These are phyloP conservation scores for Pseudogymnoascus sp. DNA, from an alignment of 2,329 filamentous ascomycete species.

Conservation along the genomic window DNA sequence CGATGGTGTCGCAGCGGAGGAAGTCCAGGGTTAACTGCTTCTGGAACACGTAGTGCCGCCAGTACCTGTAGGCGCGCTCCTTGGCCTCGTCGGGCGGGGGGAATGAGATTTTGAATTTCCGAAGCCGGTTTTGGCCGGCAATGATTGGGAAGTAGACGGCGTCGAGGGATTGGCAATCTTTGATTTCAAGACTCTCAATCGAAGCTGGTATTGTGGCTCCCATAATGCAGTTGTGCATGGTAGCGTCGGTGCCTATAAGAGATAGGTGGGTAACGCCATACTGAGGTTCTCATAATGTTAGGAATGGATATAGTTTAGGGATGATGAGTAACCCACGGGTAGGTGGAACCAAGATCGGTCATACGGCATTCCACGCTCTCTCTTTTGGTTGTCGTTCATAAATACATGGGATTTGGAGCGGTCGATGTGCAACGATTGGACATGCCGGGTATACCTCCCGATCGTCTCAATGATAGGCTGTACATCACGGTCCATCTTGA, in stretches of 20 bases:
- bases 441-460: neutral
- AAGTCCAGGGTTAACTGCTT: neutral
- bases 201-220: neutral
- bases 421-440: neutral
- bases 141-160: neutral
- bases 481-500: neutral
- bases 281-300: neutral
- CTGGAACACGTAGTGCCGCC: neutral
- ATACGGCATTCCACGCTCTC: neutral
- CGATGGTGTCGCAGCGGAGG: neutral
- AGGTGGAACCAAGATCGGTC: neutral
- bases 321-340: neutral
- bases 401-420: neutral
- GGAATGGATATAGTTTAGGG: neutral
- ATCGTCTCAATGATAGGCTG: neutral
- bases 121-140: neutral
- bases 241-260: neutral
- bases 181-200: neutral
- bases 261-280: neutral
- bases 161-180: neutral
- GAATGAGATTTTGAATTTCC: neutral
- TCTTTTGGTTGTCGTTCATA: neutral
- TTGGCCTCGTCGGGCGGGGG: neutral
- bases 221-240: neutral
- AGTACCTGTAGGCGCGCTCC: neutral